A percentile compares a stretch with the other conserved stretches of the same genome.
phyloP scores from a whole-genome alignment of 2,329 filamentous ascomycete species.

The Emmonsiellopsis sp. region DNA sequence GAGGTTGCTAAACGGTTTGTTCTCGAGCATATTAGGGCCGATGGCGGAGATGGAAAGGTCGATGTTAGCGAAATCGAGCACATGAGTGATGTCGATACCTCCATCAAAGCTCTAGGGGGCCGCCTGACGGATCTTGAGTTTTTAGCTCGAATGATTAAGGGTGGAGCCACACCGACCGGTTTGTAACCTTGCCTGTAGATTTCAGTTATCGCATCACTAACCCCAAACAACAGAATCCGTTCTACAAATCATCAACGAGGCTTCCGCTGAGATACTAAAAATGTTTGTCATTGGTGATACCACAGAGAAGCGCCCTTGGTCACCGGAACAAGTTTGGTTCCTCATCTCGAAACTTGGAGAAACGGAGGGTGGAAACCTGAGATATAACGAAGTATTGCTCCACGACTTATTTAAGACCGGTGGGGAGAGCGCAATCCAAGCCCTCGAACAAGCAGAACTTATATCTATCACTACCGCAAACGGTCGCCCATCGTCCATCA shows the following conservation, averaged over 20 bases:
- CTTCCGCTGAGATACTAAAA: conserved; percentile 82
- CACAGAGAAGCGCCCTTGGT: conserved; percentile 55
- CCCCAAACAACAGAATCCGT: conserved; percentile 52
- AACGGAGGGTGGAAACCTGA: conserved; percentile 48
- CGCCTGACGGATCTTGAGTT: conserved; percentile 94
- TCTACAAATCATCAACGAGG: conserved; percentile 79
- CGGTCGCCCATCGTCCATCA: conserved; percentile 69
- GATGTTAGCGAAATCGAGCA: conserved; percentile 40
- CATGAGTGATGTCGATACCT: conserved; percentile 65
- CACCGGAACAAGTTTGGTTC: conserved; percentile 79
- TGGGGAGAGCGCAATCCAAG: conserved; percentile 68
- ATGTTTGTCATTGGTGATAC: conserved; percentile 68
- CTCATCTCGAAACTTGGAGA: conserved; percentile 69
- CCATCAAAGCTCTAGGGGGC: conserved; percentile 75
- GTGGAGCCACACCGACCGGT: conserved; percentile 69
- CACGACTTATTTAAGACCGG: conserved; percentile 64
- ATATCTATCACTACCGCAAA: conserved; percentile 65
- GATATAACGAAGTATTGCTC: conserved; percentile 80
- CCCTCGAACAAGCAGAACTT: conserved; percentile 75
- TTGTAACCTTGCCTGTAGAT: conserved; percentile 8
- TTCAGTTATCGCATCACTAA: conserved; percentile 14
- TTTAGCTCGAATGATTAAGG: conserved; percentile 78
- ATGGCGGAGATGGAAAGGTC: conserved; percentile 25
- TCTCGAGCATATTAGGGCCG: conserved; percentile 57
- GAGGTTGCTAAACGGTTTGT: conserved; percentile 85